Evolutionary conservation across 2,329 filamentous ascomycete genomes (phyloP), one percentile per base, ranked within the genome.

Genomic region (Allantophomopsis lycopodina): DNA sequence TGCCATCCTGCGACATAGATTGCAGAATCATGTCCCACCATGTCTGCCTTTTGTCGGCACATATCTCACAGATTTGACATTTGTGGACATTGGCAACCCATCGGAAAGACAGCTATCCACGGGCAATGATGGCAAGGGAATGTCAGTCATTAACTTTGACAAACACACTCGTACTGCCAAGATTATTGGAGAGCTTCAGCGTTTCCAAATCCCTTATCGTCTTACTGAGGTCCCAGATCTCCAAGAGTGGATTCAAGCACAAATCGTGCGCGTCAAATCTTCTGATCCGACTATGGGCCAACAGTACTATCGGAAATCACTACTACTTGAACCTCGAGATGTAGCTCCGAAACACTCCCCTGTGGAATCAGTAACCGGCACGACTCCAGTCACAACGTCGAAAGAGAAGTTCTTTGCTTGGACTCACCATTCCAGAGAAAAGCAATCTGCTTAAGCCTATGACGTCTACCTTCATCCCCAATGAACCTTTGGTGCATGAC

Each of bases 1-100:
- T 62, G 83, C 86, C 46, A 76, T 83, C 10, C 74, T 98, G 17
- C 83, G 91, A 35, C 76, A 81, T 42, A 79, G 83, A 35, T 74
- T 98, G 3, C 79, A 89, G 49, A 81, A 85, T 50, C 84, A 93
- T 40, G 79, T 93, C 0, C 85, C 88, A 1, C 89, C 91, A 5
- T 98, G 91, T 56, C 70, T 98, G 39, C 91, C 91, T 0, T 98
- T 96, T 57, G 74, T 98, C 2, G 91, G 91, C 46, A 94, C 94
- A 62, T 96, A 95, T 58, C 69, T 98, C 32, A 98, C 91, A 0
- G 91, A 98, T 55, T 68, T 98, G 31, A 95, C 88, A 0, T 96
- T 98, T 60, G 82, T 94, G 40, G 87, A 96, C 55, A 87, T 89
- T 47, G 91, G 91, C 45, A 96, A 96, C 58, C 83, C 84, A 28